Conservation (phyloP, 345 rosid genomes). For the Turnera subulata region DNA sequence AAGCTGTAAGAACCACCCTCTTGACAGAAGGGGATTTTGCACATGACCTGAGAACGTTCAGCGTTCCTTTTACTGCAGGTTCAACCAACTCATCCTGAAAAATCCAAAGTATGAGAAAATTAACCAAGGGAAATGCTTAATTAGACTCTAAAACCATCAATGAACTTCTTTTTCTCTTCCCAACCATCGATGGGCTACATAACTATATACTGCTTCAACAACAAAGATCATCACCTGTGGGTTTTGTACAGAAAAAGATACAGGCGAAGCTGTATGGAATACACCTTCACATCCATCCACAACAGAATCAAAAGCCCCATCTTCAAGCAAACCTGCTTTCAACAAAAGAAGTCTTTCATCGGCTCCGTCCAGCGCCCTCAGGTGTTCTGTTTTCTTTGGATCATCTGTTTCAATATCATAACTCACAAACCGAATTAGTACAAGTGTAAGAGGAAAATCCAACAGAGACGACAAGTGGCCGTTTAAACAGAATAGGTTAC, state of each 20-base stretch:
- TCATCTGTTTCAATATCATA: too few relatives aligned
- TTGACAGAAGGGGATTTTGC: constrained; percentile 56
- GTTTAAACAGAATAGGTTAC: too few relatives aligned
- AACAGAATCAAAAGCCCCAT: constrained; percentile 67
- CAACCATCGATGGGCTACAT: too few relatives aligned
- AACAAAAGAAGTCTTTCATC: constrained; percentile 63
- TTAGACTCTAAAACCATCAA: too few relatives aligned
- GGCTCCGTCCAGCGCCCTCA: constrained; percentile 68
- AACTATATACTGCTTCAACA: too few relatives aligned
- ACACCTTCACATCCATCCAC: constrained; percentile 74
- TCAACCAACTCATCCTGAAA: constrained; percentile 76
- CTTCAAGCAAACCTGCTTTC: constrained; percentile 68
- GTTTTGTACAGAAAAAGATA: constrained; percentile 59
- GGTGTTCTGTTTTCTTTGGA: constrained; percentile 65
- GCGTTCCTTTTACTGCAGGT: constrained; percentile 87
- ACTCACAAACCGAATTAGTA: neutral
- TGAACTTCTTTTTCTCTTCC: too few relatives aligned
- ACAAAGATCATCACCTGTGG: constrained; percentile 70
- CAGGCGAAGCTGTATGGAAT: constrained; percentile 89
- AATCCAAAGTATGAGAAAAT: constrained; percentile 12
- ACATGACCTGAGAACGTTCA: constrained; percentile 76
- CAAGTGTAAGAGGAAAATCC: neutral
- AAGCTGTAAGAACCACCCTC: constrained; percentile 77
- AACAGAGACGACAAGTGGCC: too few relatives aligned
- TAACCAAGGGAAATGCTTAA: too few relatives aligned